Evolutionary conservation across 2,329 filamentous ascomycete species (phyloP).

Genomic region (Aspergillus unguis): DNA sequence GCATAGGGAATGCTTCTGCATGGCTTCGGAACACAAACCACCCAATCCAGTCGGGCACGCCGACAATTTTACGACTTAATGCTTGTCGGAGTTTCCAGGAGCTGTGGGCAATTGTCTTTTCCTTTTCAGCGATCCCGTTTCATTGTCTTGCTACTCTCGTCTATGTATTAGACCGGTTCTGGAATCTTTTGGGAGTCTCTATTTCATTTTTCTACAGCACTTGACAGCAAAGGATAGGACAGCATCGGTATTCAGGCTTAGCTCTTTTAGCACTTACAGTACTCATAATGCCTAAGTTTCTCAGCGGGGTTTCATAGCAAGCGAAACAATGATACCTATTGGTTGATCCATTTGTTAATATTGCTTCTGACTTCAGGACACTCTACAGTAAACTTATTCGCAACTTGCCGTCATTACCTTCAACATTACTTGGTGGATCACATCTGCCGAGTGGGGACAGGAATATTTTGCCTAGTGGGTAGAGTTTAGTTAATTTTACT

Average conservation of each 20-base stretch:
- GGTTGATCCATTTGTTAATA: too few relatives aligned
- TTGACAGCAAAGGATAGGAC: neutral
- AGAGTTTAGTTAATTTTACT: too few relatives aligned
- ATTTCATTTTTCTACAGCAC: neutral
- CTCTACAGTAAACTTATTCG: too few relatives aligned
- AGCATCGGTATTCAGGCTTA: neutral
- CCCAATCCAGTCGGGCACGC: neutral
- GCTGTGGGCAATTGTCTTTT: neutral
- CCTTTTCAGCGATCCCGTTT: neutral
- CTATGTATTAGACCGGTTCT: constrained; percentile 6
- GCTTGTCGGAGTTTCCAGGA: constrained; percentile 6
- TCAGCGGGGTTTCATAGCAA: neutral
- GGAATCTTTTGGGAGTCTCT: constrained; percentile 1
- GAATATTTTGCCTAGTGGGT: too few relatives aligned
- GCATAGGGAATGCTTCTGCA: neutral
- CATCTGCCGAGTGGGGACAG: too few relatives aligned
- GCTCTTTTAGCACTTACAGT: neutral
- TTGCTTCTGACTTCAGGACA: too few relatives aligned
- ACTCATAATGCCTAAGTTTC: neutral
- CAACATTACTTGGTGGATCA: too few relatives aligned
- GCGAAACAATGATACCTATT: neutral
- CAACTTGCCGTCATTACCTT: too few relatives aligned
- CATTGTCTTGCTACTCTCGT: neutral
- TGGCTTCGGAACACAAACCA: neutral
- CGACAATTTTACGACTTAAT: constrained; percentile 10